Evolutionary conservation across 2,329 filamentous ascomycete genomes (phyloP), one percentile per base, ranked within the genome.

Genomic region (Thielaviopsis populi): DNA sequence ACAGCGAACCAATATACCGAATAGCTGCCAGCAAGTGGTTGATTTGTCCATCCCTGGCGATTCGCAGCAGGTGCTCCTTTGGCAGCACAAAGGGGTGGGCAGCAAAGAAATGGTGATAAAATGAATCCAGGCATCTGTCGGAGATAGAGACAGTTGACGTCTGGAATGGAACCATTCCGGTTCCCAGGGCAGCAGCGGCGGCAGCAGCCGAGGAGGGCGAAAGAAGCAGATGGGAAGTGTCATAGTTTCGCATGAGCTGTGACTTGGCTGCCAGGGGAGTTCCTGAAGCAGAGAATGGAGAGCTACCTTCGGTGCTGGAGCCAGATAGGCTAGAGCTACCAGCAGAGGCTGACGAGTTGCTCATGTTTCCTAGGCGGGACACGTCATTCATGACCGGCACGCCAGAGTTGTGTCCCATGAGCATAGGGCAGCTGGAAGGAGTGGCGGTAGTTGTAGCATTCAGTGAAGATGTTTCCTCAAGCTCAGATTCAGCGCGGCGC

Each of bases 1-100:
- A 83, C 2, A 84, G 71, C 0, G 81, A 82, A 3, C 82, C 81
- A 3, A 81, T 73, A 74, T 80, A 84, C 65, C 78, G 75, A 70
- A 83, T 80, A 33, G 80, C 79, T 1, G 82, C 77, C 48, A 82
- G 67, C 27, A 84, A 73, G 63, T 79, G 76, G 62, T 77, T 74
- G 13, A 82, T 68, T 30, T 77, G 71, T 30, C 73, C 75, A 59
- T 82, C 78, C 62, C 79, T 78, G 6, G 77, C 72, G 37, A 81
- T 69, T 61, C 75, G 76, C 53, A 80, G 69, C 30, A 85, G 73
- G 59, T 76, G 73, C 5, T 78, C 74, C 68, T 78, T 80, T 1
- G 82, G 82, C 33, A 84, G 74, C 24, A 80, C 76, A 68, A 84
- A 80, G 1, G 82, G 83, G 68, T 84, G 83, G 2, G 78, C 77